Percentiles rank a stretch among this genome's conserved stretches.
Evolutionary conservation across 495 filamentous ascomycete species (phyloP).

Genomic region (Penicillium manginii): DNA sequence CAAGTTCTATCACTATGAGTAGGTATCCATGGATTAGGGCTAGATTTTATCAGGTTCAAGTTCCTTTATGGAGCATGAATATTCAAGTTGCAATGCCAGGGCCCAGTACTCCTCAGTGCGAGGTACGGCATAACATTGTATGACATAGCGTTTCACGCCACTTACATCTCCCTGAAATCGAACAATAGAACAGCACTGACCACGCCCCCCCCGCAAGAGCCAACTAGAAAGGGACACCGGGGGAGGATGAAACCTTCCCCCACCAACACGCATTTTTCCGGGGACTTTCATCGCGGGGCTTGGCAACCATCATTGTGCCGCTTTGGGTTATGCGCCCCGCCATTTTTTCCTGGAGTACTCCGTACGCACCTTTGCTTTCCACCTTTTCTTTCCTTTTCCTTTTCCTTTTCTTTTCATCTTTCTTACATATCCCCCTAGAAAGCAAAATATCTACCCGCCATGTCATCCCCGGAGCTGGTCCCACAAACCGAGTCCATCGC

Average conservation of each 20-base stretch:
- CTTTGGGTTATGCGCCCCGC: neutral
- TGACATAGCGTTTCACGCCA: neutral
- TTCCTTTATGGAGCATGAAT: too few species aligned
- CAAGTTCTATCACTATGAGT: too few species aligned
- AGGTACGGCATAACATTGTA: too few species aligned
- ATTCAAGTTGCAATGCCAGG: too few species aligned
- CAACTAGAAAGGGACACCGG: slow-evolving; percentile 26
- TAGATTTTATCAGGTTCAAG: too few species aligned
- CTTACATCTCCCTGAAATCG: too few species aligned
- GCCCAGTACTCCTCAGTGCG: too few species aligned
- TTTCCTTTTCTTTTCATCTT: slow-evolving; percentile 3
- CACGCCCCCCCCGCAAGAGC: slow-evolving; percentile 22
- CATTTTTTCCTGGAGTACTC: slow-evolving; percentile 10
- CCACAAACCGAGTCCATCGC: slow-evolving; percentile 54
- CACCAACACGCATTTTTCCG: slow-evolving; percentile 20
- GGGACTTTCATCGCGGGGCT: slow-evolving; percentile 14
- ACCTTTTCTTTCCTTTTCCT: slow-evolving; percentile 3
- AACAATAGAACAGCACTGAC: neutral
- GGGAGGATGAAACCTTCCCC: slow-evolving; percentile 13
- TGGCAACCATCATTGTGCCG: slow-evolving; percentile 14
- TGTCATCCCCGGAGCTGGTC: slow-evolving; percentile 51
- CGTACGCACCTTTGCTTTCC: too few species aligned
- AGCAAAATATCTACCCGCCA: slow-evolving; percentile 32
- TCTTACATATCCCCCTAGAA: neutral
- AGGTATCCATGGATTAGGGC: too few species aligned